phyloP scores from a whole-genome alignment of 805 yeast species.

The Jamesozyma jinghongensis region DNA sequence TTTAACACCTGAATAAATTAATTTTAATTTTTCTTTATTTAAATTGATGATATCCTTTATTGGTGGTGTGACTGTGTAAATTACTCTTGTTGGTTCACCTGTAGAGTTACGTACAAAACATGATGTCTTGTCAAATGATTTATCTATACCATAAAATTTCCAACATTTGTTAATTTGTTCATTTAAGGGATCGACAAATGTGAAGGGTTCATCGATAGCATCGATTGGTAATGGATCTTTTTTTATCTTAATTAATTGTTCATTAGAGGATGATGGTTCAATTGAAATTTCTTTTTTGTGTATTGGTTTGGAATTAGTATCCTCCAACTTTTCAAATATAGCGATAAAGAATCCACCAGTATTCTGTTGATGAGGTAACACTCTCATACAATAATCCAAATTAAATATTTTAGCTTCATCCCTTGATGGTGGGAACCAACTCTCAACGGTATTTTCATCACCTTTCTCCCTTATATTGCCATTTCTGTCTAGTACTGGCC shows the following conservation, averaged over 20 bases:
- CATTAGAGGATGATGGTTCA: neutral
- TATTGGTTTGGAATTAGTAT: neutral
- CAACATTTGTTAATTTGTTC: constrained; percentile 67
- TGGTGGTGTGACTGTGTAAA: constrained; percentile 80
- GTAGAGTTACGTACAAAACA: constrained; percentile 89
- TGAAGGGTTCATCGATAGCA: constrained; percentile 93
- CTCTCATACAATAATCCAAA: constrained; percentile 77
- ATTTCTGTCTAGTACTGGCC: constrained; percentile 84
- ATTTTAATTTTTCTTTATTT: constrained; percentile 72
- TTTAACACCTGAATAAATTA: constrained; percentile 87
- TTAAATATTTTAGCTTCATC: constrained; percentile 58
- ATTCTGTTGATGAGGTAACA: constrained; percentile 94
- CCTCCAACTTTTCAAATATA: constrained; percentile 64
- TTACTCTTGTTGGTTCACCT: constrained; percentile 88
- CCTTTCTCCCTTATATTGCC: constrained; percentile 49
- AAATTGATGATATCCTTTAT: constrained; percentile 56
- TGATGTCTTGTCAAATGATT: constrained; percentile 57
- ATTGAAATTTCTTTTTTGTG: neutral
- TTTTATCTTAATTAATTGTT: constrained; percentile 31
- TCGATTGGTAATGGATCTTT: constrained; percentile 79
- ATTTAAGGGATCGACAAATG: constrained; percentile 60
- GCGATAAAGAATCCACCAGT: constrained; percentile 97
- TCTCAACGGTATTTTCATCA: constrained; percentile 37
- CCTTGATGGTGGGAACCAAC: constrained; percentile 72
- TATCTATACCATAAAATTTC: constrained; percentile 73